Percentiles rank a stretch among this genome's conserved stretches.
Conservation (phyloP, 805 yeast species). For the Lipomyces anomalus region DNA sequence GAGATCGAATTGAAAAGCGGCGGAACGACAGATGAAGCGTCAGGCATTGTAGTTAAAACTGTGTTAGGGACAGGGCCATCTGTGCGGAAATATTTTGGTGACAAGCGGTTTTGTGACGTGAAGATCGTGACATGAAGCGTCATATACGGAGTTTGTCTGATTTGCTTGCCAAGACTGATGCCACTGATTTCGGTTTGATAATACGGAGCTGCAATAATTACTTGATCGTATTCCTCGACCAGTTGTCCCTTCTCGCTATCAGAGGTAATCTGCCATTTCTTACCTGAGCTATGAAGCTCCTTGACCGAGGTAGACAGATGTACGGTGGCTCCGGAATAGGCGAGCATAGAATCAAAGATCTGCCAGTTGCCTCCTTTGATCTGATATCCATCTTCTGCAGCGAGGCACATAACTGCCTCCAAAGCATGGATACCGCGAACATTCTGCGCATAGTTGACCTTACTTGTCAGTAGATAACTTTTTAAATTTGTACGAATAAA, state of each 20-base stretch:
- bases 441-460: constrained; percentile 42
- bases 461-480: constrained; percentile 28
- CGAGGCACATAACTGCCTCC: constrained; percentile 39
- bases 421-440: constrained; percentile 41
- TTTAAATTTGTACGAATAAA: constrained; percentile 29
- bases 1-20: constrained; percentile 35
- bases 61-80: constrained; percentile 19
- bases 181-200: constrained; percentile 31
- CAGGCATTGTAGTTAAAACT: constrained; percentile 24
- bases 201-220: constrained; percentile 43
- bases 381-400: constrained; percentile 35
- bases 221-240: constrained; percentile 37
- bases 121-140: constrained; percentile 39
- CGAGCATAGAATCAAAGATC: constrained; percentile 40
- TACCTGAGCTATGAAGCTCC: constrained; percentile 14
- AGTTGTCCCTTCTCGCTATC: background rate
- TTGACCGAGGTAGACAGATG: constrained; percentile 32
- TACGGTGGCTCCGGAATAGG: constrained; percentile 34
- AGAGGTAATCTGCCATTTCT: constrained; percentile 13
- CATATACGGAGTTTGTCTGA: constrained; percentile 36
- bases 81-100: constrained; percentile 21
- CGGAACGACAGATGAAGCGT: constrained; percentile 7
- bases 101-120: constrained; percentile 25
- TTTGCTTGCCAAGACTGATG: constrained; percentile 2
- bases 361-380: constrained; percentile 44